phyloP scores from a whole-genome alignment of 139 green algal genomes.

The Chlorella sp. region DNA sequence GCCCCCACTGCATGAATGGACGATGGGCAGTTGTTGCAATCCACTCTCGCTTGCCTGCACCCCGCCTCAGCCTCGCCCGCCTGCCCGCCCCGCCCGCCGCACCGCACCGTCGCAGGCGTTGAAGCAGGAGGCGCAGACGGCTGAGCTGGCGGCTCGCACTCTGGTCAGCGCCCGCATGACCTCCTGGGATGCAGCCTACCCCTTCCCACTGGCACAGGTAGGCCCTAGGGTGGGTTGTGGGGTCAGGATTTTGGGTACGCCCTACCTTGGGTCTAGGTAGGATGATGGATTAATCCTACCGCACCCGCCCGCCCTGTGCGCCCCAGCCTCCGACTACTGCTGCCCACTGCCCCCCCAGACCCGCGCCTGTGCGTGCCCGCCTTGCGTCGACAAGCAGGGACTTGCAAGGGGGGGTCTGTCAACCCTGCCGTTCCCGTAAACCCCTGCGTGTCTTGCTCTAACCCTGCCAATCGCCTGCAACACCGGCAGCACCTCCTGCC shows the following conservation, averaged over 20 bases:
- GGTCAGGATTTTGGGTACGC: too few relatives aligned
- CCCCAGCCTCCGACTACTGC: too few relatives aligned
- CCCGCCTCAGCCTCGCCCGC: not conserved
- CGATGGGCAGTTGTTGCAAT: not conserved
- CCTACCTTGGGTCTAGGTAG: too few relatives aligned
- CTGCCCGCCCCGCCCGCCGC: conserved; percentile 27
- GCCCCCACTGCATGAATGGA: not conserved
- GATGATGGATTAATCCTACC: too few relatives aligned
- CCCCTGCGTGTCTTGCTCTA: too few relatives aligned
- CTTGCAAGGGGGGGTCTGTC: not conserved
- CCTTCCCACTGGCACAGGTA: conserved; percentile 26
- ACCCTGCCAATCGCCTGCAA: too few relatives aligned
- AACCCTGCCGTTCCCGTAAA: not conserved
- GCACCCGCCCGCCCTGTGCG: too few relatives aligned
- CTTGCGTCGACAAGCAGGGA: too few relatives aligned
- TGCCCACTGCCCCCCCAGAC: too few relatives aligned
- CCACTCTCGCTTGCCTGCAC: conserved; percentile 31
- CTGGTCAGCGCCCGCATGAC: conserved; percentile 49
- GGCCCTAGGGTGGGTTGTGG: not conserved
- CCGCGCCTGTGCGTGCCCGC: too few relatives aligned
- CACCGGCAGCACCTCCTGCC: too few relatives aligned
- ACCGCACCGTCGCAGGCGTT: conserved; percentile 65
- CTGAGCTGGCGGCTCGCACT: conserved; percentile 20
- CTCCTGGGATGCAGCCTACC: conserved; percentile 40
- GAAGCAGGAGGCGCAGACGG: conserved; percentile 41